These are phyloP conservation scores for Pterulicium gracile DNA, from an alignment of 1,284 basidiomycete genomes.

Conservation along the genomic window DNA sequence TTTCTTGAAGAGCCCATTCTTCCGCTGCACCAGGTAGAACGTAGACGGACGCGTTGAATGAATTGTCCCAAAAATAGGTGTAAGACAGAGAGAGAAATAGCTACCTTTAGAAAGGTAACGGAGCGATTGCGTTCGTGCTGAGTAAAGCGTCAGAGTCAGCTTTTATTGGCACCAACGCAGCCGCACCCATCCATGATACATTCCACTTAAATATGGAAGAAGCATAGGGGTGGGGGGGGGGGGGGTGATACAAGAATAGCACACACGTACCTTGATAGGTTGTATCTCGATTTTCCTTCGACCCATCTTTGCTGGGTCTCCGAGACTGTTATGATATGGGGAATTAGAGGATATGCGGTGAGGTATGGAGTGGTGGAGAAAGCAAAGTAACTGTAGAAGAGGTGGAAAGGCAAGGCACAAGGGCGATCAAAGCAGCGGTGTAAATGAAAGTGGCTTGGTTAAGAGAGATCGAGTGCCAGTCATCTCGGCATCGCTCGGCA, in stretches of 20 bases:
- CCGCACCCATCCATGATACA: not conserved
- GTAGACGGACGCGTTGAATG: conserved; percentile 13
- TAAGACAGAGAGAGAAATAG: conserved; percentile 32
- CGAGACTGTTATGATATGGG: too few relatives aligned
- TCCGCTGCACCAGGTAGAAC: conserved; percentile 45
- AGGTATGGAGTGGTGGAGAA: too few relatives aligned
- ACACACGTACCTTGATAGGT: conserved; percentile 60
- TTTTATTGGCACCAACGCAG: conserved; percentile 12
- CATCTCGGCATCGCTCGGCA: too few relatives aligned
- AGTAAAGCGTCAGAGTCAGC: conserved; percentile 22
- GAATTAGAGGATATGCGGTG: too few relatives aligned
- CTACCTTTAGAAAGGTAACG: conserved; percentile 84
- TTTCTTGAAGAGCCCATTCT: conserved; percentile 86
- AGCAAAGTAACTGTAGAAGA: too few relatives aligned
- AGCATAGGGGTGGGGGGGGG: conserved; percentile 8
- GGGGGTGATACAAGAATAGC: conserved; percentile 10
- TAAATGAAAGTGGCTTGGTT: too few relatives aligned
- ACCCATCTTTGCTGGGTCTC: conserved; percentile 52
- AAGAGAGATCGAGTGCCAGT: too few relatives aligned
- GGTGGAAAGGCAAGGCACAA: too few relatives aligned
- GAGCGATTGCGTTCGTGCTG: conserved; percentile 87
- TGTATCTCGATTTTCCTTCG: conserved; percentile 86
- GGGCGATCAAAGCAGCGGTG: too few relatives aligned
- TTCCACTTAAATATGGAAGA: conserved; percentile 13
- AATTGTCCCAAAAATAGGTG: conserved; percentile 22